phyloP scores from a whole-genome alignment of 2,329 filamentous ascomycete species.

The Verticillium klebahnii region DNA sequence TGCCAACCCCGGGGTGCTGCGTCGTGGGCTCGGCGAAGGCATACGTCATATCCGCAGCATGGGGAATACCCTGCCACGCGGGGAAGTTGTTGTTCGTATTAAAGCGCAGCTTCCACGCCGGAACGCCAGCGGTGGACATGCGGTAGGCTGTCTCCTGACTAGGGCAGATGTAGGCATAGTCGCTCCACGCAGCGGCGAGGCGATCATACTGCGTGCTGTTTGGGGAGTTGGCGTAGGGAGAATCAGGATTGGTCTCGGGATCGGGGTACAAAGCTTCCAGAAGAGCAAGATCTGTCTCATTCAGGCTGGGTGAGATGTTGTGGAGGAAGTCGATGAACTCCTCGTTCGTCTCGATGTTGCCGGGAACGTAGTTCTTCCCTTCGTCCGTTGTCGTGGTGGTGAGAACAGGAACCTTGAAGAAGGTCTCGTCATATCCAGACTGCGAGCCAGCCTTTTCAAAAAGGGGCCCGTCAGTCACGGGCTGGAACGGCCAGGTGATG shows the following conservation, averaged over 20 bases:
- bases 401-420: slow-evolving; percentile 29
- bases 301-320: slow-evolving; percentile 26
- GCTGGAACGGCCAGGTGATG: slow-evolving; percentile 45
- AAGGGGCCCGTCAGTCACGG: slow-evolving; percentile 37
- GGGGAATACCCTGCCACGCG: slow-evolving; percentile 30
- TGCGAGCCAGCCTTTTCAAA: slow-evolving; percentile 42
- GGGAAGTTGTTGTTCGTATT: slow-evolving; percentile 29
- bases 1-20: slow-evolving; percentile 28
- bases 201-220: slow-evolving; percentile 41
- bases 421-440: slow-evolving; percentile 29
- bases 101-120: slow-evolving; percentile 33
- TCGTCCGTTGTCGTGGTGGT: slow-evolving; percentile 32
- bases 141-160: slow-evolving; percentile 37
- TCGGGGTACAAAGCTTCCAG: slow-evolving; percentile 29
- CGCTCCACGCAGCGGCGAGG: slow-evolving; percentile 35
- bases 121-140: slow-evolving; percentile 24
- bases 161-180: slow-evolving; percentile 39
- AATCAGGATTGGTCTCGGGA: slow-evolving; percentile 22
- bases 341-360: slow-evolving; percentile 26
- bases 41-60: slow-evolving; percentile 28
- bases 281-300: slow-evolving; percentile 19
- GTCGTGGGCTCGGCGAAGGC: slow-evolving; percentile 29
- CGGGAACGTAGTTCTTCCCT: slow-evolving; percentile 26
- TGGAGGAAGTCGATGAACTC: slow-evolving; percentile 29
- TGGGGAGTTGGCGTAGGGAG: slow-evolving; percentile 30